Percentiles rank a stretch among this genome's conserved stretches.
phyloP scores from a whole-genome alignment of 257 asterid species.

The Leonotis leonurus region DNA sequence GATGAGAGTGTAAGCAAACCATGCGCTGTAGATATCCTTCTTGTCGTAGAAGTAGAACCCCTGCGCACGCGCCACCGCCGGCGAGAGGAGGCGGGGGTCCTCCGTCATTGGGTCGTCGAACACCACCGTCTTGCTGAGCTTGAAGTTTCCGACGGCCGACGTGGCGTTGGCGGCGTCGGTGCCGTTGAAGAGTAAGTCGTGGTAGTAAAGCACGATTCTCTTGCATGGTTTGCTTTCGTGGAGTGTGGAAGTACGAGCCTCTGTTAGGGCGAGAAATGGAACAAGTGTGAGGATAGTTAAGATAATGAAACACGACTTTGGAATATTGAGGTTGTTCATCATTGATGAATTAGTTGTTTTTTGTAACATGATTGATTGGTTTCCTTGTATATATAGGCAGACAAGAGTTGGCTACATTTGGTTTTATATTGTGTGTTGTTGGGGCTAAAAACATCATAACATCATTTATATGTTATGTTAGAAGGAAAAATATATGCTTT shows the following conservation, averaged over 20 bases:
- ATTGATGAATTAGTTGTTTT: not conserved
- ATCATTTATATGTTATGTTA: too few species aligned
- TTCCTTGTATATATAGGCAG: too few species aligned
- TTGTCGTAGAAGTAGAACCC: slow-evolving; percentile 58
- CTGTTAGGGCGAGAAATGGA: not conserved
- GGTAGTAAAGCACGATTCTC: slow-evolving; percentile 46
- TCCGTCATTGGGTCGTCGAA: slow-evolving; percentile 54
- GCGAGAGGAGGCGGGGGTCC: slow-evolving; percentile 35
- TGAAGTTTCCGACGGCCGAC: slow-evolving; percentile 26
- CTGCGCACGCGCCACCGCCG: slow-evolving; percentile 44
- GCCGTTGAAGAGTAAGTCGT: slow-evolving; percentile 52
- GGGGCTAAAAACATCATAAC: too few species aligned
- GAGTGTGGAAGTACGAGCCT: slow-evolving; percentile 7
- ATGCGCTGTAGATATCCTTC: slow-evolving; percentile 33
- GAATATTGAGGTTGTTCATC: not conserved
- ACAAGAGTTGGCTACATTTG: too few species aligned
- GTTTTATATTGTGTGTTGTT: too few species aligned
- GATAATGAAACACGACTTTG: slow-evolving; percentile 9
- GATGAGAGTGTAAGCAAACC: slow-evolving; percentile 58
- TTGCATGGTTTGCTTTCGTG: slow-evolving; percentile 41
- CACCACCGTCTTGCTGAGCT: slow-evolving; percentile 40
- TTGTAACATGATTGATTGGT: too few species aligned
- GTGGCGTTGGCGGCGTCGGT: slow-evolving; percentile 48
- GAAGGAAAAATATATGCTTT: too few species aligned
- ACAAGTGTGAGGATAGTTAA: slow-evolving; percentile 8